Evolutionary conservation across 305 asterid species (phyloP), one percentile per base, ranked within the genome.

Genomic region (Lippia alba): DNA sequence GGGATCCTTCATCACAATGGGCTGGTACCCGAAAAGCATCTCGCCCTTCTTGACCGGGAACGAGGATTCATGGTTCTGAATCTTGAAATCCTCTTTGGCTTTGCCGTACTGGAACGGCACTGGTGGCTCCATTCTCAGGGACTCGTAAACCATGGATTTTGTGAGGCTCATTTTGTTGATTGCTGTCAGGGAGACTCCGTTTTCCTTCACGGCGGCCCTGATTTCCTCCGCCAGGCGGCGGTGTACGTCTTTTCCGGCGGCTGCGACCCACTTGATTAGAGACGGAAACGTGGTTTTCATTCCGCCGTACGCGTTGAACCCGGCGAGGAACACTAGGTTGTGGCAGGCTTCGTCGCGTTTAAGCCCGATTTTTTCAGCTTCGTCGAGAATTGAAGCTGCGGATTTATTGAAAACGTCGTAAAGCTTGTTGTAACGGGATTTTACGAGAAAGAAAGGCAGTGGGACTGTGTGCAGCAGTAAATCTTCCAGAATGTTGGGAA

Each of bases 251-350:
- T 39, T 24, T 2, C 89, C 92, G 19, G 76, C 84, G 54, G 66
- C 44, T 48, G 67, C 85, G 2, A 87, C 79, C 82, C 86, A 84
- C 72, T 81, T 81, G 60, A 84, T 33, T 53, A 81, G 56, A 0
- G 77, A 9, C 0, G 86, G 89, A 10, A 81, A 84, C 19, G 67
- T 44, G 1, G 64, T 24, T 49, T 84, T 86, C 86, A 86, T 78
- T 0, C 92, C 92, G 0, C 89, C 92, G 16, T 84, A 86, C 0
- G 89, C 87, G 65, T 86, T 84, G 76, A 86, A 84, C 0, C 88
- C 92, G 0, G 86, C 89, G 5, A 86, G 33, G 4, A 86, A 86
- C 32, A 86, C 85, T 8, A 86, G 76, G 16, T 86, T 86, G 9
- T 86, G 88, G 54, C 87, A 79, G 0, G 88, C 89, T 55, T 86